Conservation (phyloP, 441 rosid genomes). For the Jatropha multifida region DNA sequence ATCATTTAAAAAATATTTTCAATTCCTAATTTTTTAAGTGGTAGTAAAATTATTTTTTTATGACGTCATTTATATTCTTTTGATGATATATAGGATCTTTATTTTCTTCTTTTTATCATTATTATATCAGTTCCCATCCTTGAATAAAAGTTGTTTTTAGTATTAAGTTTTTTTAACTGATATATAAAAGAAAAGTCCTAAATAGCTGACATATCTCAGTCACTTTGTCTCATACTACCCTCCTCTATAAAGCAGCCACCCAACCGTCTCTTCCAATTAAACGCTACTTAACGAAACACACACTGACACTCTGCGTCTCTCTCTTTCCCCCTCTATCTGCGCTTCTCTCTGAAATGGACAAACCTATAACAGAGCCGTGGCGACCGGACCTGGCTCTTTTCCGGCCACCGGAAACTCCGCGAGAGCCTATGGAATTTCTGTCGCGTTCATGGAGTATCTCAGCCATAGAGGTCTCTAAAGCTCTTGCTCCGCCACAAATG, state of each 20-base stretch:
- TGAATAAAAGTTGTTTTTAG: background rate
- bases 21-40: too few species aligned
- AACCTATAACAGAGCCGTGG: conserved; percentile 39
- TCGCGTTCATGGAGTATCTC: conserved; percentile 95
- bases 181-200: background rate
- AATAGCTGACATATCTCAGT: conserved; percentile 12
- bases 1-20: too few species aligned
- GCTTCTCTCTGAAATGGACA: conserved; percentile 21
- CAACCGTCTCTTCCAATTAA: background rate
- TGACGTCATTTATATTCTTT: too few species aligned
- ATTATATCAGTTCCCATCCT: too few species aligned
- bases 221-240: conserved; percentile 16
- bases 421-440: conserved; percentile 89
- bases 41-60: too few species aligned
- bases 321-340: background rate
- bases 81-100: too few species aligned
- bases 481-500: conserved; percentile 55
- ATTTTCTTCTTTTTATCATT: too few species aligned
- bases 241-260: conserved; percentile 30
- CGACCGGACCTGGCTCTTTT: conserved; percentile 49
- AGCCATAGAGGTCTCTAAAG: conserved; percentile 79
- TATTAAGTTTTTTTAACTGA: background rate
- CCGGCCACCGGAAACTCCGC: conserved; percentile 87
- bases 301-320: background rate
- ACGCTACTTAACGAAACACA: background rate